Evolutionary conservation across 306 rosid genomes (phyloP), one percentile per base, ranked within the genome.

Genomic region (Inga oerstediana): DNA sequence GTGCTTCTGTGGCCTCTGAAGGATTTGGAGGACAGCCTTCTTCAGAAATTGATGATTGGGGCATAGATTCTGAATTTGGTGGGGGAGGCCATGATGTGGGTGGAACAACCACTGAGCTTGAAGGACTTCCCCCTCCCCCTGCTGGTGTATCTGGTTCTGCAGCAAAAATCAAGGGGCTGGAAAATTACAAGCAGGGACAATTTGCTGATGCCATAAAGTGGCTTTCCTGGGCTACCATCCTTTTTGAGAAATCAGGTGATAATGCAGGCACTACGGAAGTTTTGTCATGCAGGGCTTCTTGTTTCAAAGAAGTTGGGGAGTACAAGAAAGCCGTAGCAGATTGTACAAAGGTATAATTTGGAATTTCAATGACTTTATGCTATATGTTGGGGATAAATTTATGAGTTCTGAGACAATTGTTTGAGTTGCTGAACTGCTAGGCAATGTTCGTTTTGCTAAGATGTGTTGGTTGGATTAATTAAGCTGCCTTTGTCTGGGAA

Each of bases 261-360:
- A 59, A 17, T 66, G 87, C 88, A 15, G 88, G 86, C 51, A 5
- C 87, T 1, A 73, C 24, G 9, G 98, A 97, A 80, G 97, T 94
- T 76, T 88, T 97, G 89, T 92, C 98, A 0, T 91, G 93, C 89
- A 88, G 98, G 85, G 97, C 99, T 84, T 97, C 99, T 0, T 94
- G 98, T 90, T 97, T 87, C 85, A 97, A 97, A 87, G 99, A 94
- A 87, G 99, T 97, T 24, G 97, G 99, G 70, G 97, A 94, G 91
- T 97, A 94, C 84, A 97, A 97, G 88, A 97, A 97, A 84, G 99
- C 97, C 5, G 97, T 94, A 78, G 97, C 97, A 3, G 99, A 97
- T 82, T 97, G 99, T 89, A 88, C 98, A 34, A 91, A 89, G 99
- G 98, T 97, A 91, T 65, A 8, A 12, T 75, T 13, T 81, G 22